phyloP scores from a whole-genome alignment of 352 stramenopile genomes.

The Elongisporangium undulatum region DNA sequence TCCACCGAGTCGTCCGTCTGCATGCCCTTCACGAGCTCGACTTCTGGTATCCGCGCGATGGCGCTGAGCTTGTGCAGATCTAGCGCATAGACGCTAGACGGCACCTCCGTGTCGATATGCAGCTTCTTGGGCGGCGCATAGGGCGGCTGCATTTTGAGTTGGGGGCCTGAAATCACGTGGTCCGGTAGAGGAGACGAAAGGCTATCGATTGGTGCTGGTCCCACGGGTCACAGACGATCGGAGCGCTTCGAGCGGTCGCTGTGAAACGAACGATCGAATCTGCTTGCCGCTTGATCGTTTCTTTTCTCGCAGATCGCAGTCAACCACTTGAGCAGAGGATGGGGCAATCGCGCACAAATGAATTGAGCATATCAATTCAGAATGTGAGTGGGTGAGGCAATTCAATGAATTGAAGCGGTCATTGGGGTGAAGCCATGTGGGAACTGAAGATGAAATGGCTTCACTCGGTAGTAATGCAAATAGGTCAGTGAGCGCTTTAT shows the following conservation, averaged over 20 bases:
- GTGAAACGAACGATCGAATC: not conserved
- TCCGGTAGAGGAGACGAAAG: not conserved
- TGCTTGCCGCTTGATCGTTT: not conserved
- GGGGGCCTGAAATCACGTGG: not conserved
- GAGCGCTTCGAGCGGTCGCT: not conserved
- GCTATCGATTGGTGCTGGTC: not conserved
- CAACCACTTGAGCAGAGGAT: no score
- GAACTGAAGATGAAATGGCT: not conserved
- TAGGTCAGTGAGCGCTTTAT: no score
- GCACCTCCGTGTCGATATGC: constrained; percentile 72
- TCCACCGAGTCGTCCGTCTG: constrained; percentile 70
- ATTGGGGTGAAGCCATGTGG: not conserved
- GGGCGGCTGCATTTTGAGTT: not conserved
- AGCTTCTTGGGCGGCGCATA: constrained; percentile 15
- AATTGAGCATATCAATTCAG: not conserved
- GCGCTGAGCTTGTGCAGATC: constrained; percentile 65
- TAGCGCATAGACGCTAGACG: constrained; percentile 72
- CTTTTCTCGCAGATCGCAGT: not conserved
- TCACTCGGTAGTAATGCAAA: no score
- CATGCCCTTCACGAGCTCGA: constrained; percentile 66
- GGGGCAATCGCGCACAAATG: not conserved
- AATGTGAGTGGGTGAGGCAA: not conserved
- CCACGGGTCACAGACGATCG: not conserved
- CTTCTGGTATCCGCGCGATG: constrained; percentile 55
- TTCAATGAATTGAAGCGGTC: not conserved